A percentile compares a stretch with the other conserved stretches of the same genome.
Conservation (phyloP, 805 yeast species). For the Kurtzmaniella fragi region DNA sequence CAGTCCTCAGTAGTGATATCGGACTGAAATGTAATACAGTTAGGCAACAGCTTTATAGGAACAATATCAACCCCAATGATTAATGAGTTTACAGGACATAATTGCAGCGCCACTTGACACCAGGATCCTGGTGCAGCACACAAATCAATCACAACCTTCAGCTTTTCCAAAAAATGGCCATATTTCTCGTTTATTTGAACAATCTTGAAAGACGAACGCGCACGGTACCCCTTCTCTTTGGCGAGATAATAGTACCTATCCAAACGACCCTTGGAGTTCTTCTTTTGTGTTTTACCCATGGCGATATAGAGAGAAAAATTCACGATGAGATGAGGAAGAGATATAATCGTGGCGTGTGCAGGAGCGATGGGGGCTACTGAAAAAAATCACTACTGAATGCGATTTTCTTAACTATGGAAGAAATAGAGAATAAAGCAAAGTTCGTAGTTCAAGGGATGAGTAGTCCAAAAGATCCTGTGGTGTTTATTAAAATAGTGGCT, state of each 20-base stretch:
- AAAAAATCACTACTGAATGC: too few relatives aligned
- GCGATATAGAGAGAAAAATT: slow-evolving; percentile 1
- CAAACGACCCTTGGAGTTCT: slow-evolving; percentile 97
- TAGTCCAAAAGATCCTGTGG: too few relatives aligned
- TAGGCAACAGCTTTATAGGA: slow-evolving; percentile 94
- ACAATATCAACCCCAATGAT: slow-evolving; percentile 99
- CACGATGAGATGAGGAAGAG: not conserved
- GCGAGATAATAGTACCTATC: slow-evolving; percentile 96
- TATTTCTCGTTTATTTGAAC: slow-evolving; percentile 93
- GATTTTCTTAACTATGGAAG: too few relatives aligned
- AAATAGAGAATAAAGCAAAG: too few relatives aligned
- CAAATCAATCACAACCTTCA: slow-evolving; percentile 92
- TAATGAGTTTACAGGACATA: slow-evolving; percentile 88
- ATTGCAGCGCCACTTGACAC: slow-evolving; percentile 97
- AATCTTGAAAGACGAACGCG: slow-evolving; percentile 96
- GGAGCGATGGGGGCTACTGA: not conserved
- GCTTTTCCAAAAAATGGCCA: slow-evolving; percentile 90
- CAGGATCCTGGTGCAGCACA: slow-evolving; percentile 99
- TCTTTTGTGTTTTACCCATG: slow-evolving; percentile 92
- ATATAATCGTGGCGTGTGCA: not conserved
- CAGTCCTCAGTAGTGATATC: slow-evolving; percentile 99
- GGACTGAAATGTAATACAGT: slow-evolving; percentile 88
- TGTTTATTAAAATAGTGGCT: too few relatives aligned
- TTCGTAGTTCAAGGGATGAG: too few relatives aligned
- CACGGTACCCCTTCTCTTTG: slow-evolving; percentile 97